Percentiles rank a stretch among this genome's conserved stretches.
These are phyloP conservation scores for Cladorrhinum sp. DNA, from an alignment of 2,329 filamentous ascomycete genomes.

Conservation along the genomic window DNA sequence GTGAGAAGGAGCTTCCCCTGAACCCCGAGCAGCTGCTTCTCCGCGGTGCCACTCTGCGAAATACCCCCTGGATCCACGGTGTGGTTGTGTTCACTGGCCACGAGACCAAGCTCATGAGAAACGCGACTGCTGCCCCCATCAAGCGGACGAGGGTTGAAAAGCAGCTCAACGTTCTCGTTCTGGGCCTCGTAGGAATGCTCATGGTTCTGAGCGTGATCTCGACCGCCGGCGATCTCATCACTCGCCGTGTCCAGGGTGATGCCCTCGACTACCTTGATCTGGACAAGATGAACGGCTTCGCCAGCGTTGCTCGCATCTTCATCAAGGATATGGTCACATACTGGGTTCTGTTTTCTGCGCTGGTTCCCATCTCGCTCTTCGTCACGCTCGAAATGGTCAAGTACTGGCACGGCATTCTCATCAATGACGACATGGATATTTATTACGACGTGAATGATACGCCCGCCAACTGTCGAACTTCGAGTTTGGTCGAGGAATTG, in stretches of 20 bases:
- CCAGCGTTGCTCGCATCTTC: constrained; percentile 68
- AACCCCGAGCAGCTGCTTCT: constrained; percentile 91
- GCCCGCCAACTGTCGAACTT: constrained; percentile 91
- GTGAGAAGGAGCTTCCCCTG: constrained; percentile 87
- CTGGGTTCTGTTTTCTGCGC: constrained; percentile 94
- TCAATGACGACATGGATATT: constrained; percentile 96
- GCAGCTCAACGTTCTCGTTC: constrained; percentile 88
- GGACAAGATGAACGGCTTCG: constrained; percentile 53
- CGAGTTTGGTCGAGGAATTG: constrained; percentile 91
- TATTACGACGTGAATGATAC: constrained; percentile 96
- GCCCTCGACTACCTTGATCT: constrained; percentile 73
- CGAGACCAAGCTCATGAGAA: constrained; percentile 98
- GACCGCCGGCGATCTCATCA: constrained; percentile 84
- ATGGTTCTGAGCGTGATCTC: constrained; percentile 82
- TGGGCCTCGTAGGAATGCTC: constrained; percentile 83
- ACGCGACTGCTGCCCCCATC: constrained; percentile 94
- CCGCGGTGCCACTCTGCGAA: constrained; percentile 87
- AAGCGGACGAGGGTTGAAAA: constrained; percentile 95
- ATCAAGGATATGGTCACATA: constrained; percentile 95
- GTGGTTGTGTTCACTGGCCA: constrained; percentile 96
- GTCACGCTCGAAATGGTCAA: constrained; percentile 98
- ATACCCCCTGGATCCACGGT: constrained; percentile 96
- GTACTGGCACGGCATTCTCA: constrained; percentile 95
- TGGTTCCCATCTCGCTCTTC: constrained; percentile 96
- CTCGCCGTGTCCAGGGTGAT: constrained; percentile 60